These are phyloP conservation scores for Ganoderma multipileum DNA, from an alignment of 1,284 basidiomycete genomes.

Conservation along the genomic window DNA sequence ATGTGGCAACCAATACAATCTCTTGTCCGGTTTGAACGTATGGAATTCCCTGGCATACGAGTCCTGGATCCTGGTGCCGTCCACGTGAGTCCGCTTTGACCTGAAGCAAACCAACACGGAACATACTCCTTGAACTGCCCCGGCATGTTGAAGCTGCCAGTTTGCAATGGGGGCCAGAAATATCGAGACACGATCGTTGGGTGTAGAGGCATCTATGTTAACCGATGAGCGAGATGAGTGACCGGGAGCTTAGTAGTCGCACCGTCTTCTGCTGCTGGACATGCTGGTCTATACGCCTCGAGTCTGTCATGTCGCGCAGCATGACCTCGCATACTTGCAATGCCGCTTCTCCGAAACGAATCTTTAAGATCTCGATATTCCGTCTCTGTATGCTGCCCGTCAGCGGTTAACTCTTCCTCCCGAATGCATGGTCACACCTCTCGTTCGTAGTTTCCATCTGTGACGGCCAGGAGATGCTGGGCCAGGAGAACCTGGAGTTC, in stretches of 20 bases:
- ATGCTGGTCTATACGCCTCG: conserved; percentile 84
- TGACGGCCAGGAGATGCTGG: conserved; percentile 79
- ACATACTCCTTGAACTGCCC: conserved; percentile 81
- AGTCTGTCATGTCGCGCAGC: conserved; percentile 95
- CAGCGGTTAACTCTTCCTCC: neutral
- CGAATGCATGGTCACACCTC: conserved; percentile 63
- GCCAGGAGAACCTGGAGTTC: conserved; percentile 92
- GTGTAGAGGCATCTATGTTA: conserved; percentile 71
- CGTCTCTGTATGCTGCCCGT: conserved; percentile 62
- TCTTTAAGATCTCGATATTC: conserved; percentile 92
- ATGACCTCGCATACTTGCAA: conserved; percentile 96
- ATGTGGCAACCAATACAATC: conserved; percentile 85
- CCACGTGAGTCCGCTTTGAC: conserved; percentile 8
- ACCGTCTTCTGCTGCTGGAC: conserved; percentile 79
- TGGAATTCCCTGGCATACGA: conserved; percentile 80
- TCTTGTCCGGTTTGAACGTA: conserved; percentile 90
- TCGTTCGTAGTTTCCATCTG: conserved; percentile 81
- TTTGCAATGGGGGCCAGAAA: conserved; percentile 90
- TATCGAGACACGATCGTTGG: conserved; percentile 90
- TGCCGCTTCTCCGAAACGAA: conserved; percentile 90
- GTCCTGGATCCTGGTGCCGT: conserved; percentile 65
- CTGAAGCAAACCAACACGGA: neutral
- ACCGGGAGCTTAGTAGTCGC: conserved; percentile 34
- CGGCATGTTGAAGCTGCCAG: conserved; percentile 78
- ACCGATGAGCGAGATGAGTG: conserved; percentile 6